Evolutionary conservation across 768 basidiomycete genomes (phyloP).

Genomic region (Royoungia palumana): DNA sequence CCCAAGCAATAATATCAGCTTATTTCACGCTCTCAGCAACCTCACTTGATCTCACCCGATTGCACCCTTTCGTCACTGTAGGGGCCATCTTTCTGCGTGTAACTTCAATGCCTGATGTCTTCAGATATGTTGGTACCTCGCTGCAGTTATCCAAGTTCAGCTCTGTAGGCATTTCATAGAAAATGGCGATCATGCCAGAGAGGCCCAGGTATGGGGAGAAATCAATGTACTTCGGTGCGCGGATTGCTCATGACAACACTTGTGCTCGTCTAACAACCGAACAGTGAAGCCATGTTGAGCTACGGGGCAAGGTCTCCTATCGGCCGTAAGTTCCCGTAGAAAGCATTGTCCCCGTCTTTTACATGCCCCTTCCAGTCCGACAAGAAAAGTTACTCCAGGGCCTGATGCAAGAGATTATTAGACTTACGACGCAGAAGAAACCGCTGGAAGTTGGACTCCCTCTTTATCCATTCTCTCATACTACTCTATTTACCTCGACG

Average conservation of each 20-base stretch:
- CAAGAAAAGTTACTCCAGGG: slow-evolving; percentile 82
- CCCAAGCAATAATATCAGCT: slow-evolving; percentile 67
- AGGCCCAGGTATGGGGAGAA: slow-evolving; percentile 82
- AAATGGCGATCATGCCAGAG: slow-evolving; percentile 66
- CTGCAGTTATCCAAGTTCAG: slow-evolving; percentile 82
- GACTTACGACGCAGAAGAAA: slow-evolving; percentile 76
- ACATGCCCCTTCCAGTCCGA: slow-evolving; percentile 49
- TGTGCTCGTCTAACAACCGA: slow-evolving; percentile 6
- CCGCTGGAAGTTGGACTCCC: slow-evolving; percentile 80
- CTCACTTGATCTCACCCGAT: slow-evolving; percentile 71
- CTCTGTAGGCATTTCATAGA: slow-evolving; percentile 85
- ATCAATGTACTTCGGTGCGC: slow-evolving; percentile 76
- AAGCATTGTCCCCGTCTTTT: neutral
- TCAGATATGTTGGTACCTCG: slow-evolving; percentile 89
- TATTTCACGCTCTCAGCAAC: slow-evolving; percentile 80
- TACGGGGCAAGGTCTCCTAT: slow-evolving; percentile 80
- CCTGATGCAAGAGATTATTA: slow-evolving; percentile 80
- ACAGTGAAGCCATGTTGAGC: slow-evolving; percentile 78
- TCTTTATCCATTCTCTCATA: slow-evolving; percentile 76
- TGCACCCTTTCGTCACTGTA: slow-evolving; percentile 83
- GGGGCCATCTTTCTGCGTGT: slow-evolving; percentile 26
- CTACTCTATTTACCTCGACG: slow-evolving; percentile 55
- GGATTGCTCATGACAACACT: neutral
- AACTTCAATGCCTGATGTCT: slow-evolving; percentile 14
- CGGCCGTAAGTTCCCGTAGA: slow-evolving; percentile 54